phyloP scores from a whole-genome alignment of 345 rosid genomes.

The Brassica juncea region DNA sequence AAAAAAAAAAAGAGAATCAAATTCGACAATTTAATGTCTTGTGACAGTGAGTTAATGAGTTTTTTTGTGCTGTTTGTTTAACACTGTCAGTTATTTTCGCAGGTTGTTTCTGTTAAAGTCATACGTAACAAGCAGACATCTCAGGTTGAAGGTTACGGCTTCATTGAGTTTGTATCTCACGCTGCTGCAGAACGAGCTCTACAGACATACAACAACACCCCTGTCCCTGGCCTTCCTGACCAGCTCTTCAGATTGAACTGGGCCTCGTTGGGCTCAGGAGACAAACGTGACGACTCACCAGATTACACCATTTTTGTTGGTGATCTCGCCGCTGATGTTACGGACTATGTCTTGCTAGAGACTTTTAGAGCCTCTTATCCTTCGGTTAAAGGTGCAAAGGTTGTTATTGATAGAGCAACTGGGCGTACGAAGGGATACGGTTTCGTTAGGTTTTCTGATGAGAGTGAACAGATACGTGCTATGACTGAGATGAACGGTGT shows the following conservation, averaged over 20 bases:
- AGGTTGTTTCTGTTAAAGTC: conserved; percentile 67
- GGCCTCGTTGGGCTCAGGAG: conserved; percentile 78
- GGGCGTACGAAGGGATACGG: conserved; percentile 91
- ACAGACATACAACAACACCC: conserved; percentile 67
- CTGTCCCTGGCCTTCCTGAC: conserved; percentile 72
- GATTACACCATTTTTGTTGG: conserved; percentile 86
- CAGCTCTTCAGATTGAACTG: conserved; percentile 82
- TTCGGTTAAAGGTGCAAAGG: conserved; percentile 82
- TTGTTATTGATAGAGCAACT: conserved; percentile 87
- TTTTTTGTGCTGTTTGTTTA: background rate
- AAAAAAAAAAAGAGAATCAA: background rate
- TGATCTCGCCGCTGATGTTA: conserved; percentile 93
- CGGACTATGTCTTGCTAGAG: conserved; percentile 81
- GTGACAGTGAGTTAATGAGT: background rate
- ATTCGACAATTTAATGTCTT: background rate
- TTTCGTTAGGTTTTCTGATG: conserved; percentile 85
- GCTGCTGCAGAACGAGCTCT: conserved; percentile 79
- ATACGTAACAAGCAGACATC: conserved; percentile 80
- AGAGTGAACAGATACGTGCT: conserved; percentile 77
- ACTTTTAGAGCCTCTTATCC: conserved; percentile 71
- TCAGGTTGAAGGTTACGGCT: conserved; percentile 83
- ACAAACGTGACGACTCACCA: conserved; percentile 76
- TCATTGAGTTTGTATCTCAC: conserved; percentile 65
- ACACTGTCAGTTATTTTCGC: conserved; percentile 14
- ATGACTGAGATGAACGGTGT: conserved; percentile 93